Percentiles rank a stretch among this genome's conserved stretches.
Evolutionary conservation across 176 grass and related monocot genomes (phyloP).

Genomic region (Juncus effusus): DNA sequence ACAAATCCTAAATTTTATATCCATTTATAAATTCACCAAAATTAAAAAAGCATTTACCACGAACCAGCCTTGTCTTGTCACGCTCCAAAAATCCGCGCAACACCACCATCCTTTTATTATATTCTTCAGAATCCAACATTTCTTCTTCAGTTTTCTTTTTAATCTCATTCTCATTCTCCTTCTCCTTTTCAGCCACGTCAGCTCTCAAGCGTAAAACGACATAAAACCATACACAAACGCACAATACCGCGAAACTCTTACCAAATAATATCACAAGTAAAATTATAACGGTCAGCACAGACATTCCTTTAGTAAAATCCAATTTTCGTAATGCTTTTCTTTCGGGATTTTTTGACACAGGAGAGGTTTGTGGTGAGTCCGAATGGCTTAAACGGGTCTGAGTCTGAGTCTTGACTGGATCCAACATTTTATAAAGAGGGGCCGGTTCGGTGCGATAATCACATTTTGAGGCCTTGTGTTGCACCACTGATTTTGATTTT

Average conservation of each 20-base stretch:
- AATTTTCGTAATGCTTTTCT: neutral
- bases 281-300: conserved; percentile 19
- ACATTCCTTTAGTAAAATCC: neutral
- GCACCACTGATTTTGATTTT: conserved; percentile 10
- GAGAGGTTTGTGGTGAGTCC: conserved; percentile 1
- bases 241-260: conserved; percentile 7
- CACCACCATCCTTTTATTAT: conserved; percentile 37
- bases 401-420: neutral
- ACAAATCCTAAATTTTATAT: too few species aligned
- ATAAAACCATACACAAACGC: conserved; percentile 27
- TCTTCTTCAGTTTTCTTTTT: neutral
- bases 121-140: conserved; percentile 24
- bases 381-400: conserved; percentile 2
- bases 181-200: neutral
- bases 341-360: neutral
- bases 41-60: neutral
- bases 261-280: conserved; percentile 22
- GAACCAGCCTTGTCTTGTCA: neutral
- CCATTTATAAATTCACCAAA: neutral
- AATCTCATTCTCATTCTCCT: neutral
- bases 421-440: neutral
- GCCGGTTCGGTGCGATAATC: neutral
- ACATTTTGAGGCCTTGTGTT: neutral
- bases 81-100: conserved; percentile 33
- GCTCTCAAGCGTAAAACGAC: conserved; percentile 8